Base-by-base conservation (phyloP, 2,329 filamentous ascomycete genomes). In the Fusarium sp. region DNA sequence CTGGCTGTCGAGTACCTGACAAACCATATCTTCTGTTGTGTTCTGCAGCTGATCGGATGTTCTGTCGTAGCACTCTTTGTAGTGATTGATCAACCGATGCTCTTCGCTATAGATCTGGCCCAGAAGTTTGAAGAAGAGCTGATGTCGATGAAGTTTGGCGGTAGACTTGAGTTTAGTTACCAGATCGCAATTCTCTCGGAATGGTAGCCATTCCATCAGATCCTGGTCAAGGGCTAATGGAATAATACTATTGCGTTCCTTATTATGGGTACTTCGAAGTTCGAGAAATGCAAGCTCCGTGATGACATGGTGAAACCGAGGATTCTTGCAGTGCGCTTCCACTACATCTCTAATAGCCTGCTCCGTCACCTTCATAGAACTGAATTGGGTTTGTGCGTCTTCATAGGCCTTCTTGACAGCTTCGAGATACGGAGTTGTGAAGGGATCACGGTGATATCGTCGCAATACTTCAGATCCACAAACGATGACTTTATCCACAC, bases 361-460 rank as follows among this genome's bases (percentile, higher is more conserved):
- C 18, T 48, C n/a, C 0, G n/a, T 4, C 4, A 4, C 9, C 8
- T 7, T 22, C 9, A 10, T 2, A 0, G 46, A 27, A 3, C 4
- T 32, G 2, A 4, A 6, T 16, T 16, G 1, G 15, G 8, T 5
- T 5, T 5, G 30, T 1, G 3, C 4, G 12, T n/a, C 8, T 22
- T 32, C 13, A 11, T 18, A 48, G 10, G 27, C n/a, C 4, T 8
- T 16, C 16, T 48, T 48, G n/a, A 48, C 11, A 24, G 29, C 29
- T 3, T 48, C 3, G 9, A 48, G 27, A 22, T 20, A 48, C 16
- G 46, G n/a, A 4, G n/a, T 10, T 10, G 29, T 48, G 46, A 48
- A 48, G 22, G 46, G 46, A 22, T 48, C 27, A 24, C 16, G 11
- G 18, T 48, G 32, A 8, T 48, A 48, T 8, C 6, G 16, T 29